Percentiles rank a stretch among this genome's conserved stretches.
Evolutionary conservation across 179 eudicot species (phyloP).

Genomic region (Beta lomatogona): DNA sequence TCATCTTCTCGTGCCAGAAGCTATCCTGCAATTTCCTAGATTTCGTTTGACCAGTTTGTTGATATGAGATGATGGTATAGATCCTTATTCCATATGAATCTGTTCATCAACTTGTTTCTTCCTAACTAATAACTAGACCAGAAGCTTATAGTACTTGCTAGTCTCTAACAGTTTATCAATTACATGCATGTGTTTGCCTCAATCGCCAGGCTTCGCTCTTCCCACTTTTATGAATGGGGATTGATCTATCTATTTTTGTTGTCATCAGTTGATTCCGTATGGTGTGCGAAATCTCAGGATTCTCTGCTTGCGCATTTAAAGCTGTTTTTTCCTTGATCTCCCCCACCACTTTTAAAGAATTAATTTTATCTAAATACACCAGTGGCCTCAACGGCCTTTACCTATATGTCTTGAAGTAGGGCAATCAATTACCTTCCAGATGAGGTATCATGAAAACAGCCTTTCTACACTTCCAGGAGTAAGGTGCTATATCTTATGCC

Average conservation of each 20-base stretch:
- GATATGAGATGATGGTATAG: not conserved
- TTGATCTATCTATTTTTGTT: conserved; percentile 5
- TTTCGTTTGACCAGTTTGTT: no score
- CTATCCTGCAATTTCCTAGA: not conserved
- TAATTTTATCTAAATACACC: not conserved
- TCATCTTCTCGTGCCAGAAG: not conserved
- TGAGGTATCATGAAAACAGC: not conserved
- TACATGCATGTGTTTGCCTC: not conserved
- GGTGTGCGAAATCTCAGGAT: not conserved
- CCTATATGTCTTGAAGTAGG: not conserved
- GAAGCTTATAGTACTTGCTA: not conserved
- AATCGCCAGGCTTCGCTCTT: not conserved
- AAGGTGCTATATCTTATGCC: not conserved
- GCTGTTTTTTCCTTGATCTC: not conserved
- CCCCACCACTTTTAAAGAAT: not conserved
- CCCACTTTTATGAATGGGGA: not conserved
- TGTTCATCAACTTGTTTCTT: not conserved
- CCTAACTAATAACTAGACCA: not conserved
- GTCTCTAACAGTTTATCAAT: not conserved
- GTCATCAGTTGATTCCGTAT: not conserved
- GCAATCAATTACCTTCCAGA: not conserved
- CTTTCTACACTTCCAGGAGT: not conserved
- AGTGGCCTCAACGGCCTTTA: not conserved
- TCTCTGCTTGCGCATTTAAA: not conserved
- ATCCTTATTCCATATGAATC: not conserved